These are phyloP conservation scores for Colletotrichum tanaceti DNA, from an alignment of 2,329 filamentous ascomycete genomes.

Conservation along the genomic window DNA sequence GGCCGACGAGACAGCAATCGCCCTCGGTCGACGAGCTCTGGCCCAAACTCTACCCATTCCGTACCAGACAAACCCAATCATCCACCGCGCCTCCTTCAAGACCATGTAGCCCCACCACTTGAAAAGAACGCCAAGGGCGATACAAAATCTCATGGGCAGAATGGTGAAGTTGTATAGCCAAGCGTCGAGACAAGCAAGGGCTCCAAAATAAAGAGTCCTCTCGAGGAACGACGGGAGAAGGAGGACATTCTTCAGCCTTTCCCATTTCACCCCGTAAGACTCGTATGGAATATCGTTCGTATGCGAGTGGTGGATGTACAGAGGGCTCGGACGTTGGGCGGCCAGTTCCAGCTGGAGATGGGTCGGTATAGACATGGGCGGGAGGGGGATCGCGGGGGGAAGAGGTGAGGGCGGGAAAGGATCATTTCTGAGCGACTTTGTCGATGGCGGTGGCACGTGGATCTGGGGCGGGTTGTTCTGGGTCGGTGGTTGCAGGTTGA, in stretches of 20 bases:
- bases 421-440: conserved; percentile 42
- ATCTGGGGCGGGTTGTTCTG: conserved; percentile 40
- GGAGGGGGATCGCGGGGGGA: conserved; percentile 68
- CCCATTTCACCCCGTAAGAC: conserved; percentile 90
- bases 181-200: conserved; percentile 90
- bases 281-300: conserved; percentile 80
- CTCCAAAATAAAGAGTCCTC: conserved; percentile 86
- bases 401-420: conserved; percentile 60
- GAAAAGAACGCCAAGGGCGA: conserved; percentile 80
- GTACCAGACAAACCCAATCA: conserved; percentile 81
- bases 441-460: conserved; percentile 53
- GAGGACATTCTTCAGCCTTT: conserved; percentile 89
- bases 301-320: conserved; percentile 73
- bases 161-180: conserved; percentile 99
- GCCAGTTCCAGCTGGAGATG: conserved; percentile 74
- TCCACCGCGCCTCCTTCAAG: conserved; percentile 76
- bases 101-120: conserved; percentile 83
- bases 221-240: conserved; percentile 85
- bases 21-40: conserved; percentile 56
- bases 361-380: conserved; percentile 74
- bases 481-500: conserved; percentile 14
- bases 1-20: conserved; percentile 7
- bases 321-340: conserved; percentile 69
- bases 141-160: conserved; percentile 85
- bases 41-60: conserved; percentile 82